phyloP scores from a whole-genome alignment of 768 basidiomycete genomes.

The Podaxis sp. region DNA sequence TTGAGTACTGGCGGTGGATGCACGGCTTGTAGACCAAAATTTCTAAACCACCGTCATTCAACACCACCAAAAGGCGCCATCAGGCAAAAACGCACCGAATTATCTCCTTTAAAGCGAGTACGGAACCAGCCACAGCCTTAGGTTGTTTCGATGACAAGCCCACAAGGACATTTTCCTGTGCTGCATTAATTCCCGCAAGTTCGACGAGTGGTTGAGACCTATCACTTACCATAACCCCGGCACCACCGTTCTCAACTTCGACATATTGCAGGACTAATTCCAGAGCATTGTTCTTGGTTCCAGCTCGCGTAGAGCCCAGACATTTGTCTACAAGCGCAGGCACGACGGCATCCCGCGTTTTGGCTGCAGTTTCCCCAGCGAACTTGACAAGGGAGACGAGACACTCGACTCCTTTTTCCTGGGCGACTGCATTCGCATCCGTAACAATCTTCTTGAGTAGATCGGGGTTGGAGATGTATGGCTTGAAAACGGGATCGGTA shows the following conservation, averaged over 20 bases:
- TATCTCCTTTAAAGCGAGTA: constrained; percentile 77
- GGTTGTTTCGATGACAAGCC: constrained; percentile 93
- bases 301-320: constrained; percentile 84
- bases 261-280: constrained; percentile 88
- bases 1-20: constrained; percentile 82
- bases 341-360: constrained; percentile 74
- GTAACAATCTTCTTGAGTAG: constrained; percentile 82
- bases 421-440: constrained; percentile 94
- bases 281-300: constrained; percentile 82
- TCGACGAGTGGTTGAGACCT: constrained; percentile 16
- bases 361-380: constrained; percentile 84
- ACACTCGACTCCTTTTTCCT: constrained; percentile 96
- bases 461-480: constrained; percentile 75
- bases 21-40: constrained; percentile 74
- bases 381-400: constrained; percentile 82
- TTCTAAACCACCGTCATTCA: constrained; percentile 35
- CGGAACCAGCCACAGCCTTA: constrained; percentile 80
- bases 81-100: constrained; percentile 54
- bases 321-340: constrained; percentile 97
- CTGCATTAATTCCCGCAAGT: constrained; percentile 23
- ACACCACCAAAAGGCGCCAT: neutral
- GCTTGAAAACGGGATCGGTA: constrained; percentile 89
- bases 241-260: constrained; percentile 87
- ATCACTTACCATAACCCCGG: constrained; percentile 81
- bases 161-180: constrained; percentile 70